Percentiles rank a stretch among this genome's conserved stretches.
These are phyloP conservation scores for Solanum chacoense DNA, from an alignment of 305 asterid genomes.

Conservation along the genomic window DNA sequence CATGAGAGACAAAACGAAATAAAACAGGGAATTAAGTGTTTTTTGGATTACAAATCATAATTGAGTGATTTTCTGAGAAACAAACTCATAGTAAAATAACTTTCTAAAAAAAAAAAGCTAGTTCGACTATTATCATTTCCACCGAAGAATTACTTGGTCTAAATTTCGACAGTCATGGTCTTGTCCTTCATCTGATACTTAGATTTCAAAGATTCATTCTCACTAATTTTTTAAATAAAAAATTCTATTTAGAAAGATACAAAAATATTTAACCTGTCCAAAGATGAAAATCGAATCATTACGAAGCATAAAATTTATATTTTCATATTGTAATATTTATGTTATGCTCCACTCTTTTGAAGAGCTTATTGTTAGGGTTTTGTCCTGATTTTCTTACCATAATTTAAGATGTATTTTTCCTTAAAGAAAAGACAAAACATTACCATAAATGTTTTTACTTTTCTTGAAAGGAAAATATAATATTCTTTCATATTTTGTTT, in stretches of 20 bases:
- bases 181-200: background rate
- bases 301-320: too few relatives aligned
- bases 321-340: too few relatives aligned
- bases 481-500: too few relatives aligned
- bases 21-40: accelerated
- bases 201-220: background rate
- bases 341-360: too few relatives aligned
- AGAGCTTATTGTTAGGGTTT: too few relatives aligned
- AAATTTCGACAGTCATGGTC: background rate
- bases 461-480: too few relatives aligned
- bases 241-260: background rate
- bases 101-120: background rate
- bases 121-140: background rate
- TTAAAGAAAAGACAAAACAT: too few relatives aligned
- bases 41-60: too few relatives aligned
- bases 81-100: too few relatives aligned
- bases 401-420: too few relatives aligned
- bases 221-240: background rate
- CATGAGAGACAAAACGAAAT: background rate
- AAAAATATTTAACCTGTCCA: background rate
- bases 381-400: too few relatives aligned
- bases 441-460: too few relatives aligned
- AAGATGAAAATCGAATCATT: background rate
- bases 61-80: background rate
- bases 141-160: background rate